A percentile compares a stretch with the other conserved stretches of the same genome.
Evolutionary conservation across 1,284 basidiomycete species (phyloP).

Genomic region (Hemileia vastatrix): DNA sequence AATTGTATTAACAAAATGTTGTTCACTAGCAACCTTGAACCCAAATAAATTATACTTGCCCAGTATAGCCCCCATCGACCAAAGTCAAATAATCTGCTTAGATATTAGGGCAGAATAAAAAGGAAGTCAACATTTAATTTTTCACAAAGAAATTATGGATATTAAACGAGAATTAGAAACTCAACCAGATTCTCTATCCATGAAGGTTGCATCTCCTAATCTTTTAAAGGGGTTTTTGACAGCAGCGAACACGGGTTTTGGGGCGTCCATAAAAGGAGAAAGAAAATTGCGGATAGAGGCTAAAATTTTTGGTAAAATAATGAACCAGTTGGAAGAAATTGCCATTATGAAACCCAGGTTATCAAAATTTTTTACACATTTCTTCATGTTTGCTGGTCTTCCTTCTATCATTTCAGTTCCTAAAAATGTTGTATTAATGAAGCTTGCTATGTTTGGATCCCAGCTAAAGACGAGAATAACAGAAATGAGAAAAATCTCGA

Average conservation of each 20-base stretch:
- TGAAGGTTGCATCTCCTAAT: background rate
- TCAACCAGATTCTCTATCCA: background rate
- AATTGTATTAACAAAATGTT: no score
- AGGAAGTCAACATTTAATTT: background rate
- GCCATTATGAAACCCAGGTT: constrained; percentile 12
- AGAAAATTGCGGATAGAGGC: constrained; percentile 1
- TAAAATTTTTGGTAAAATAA: background rate
- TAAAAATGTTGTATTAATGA: constrained; percentile 6
- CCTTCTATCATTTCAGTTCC: background rate
- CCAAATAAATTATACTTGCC: no score
- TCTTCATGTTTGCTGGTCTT: background rate
- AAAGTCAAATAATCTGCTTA: no score
- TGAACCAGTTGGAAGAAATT: constrained; percentile 9
- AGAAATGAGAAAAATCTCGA: background rate
- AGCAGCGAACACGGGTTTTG: background rate
- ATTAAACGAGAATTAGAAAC: background rate
- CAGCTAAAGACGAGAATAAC: background rate
- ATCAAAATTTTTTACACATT: constrained; percentile 10
- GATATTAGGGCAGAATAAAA: background rate
- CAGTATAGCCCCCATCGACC: no score
- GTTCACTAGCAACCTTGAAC: no score
- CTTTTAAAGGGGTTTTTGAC: constrained; percentile 2
- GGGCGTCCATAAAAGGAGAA: constrained; percentile 6
- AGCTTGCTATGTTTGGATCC: constrained; percentile 12
- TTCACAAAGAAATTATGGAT: background rate